phyloP scores from a whole-genome alignment of 306 rosid genomes.

The Myrica gale region DNA sequence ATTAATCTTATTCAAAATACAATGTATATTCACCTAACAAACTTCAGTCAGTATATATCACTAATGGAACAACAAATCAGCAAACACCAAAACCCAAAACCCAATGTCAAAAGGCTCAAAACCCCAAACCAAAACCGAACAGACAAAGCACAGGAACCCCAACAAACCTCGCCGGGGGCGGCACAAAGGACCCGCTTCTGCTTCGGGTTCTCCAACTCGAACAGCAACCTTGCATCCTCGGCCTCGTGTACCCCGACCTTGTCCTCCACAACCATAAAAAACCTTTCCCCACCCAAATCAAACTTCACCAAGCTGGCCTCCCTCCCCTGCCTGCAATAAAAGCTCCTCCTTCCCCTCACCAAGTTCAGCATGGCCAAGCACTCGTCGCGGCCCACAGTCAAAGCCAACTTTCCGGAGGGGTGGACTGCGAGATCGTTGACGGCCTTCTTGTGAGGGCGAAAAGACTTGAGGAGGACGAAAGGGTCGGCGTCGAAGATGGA shows the following conservation, averaged over 20 bases:
- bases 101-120: not conserved
- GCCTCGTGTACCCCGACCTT: constrained; percentile 66
- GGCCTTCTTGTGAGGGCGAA: constrained; percentile 56
- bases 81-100: not conserved
- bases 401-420: constrained; percentile 73
- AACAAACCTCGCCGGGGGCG: constrained; percentile 57
- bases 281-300: constrained; percentile 54
- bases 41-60: not conserved
- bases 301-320: constrained; percentile 66
- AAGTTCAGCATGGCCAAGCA: constrained; percentile 83
- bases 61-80: not conserved
- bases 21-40: not conserved
- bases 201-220: constrained; percentile 47
- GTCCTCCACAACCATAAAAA: constrained; percentile 62
- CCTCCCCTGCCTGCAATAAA: constrained; percentile 56
- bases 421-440: constrained; percentile 80
- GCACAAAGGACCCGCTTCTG: constrained; percentile 58
- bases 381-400: constrained; percentile 69
- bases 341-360: constrained; percentile 76
- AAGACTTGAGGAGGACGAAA: constrained; percentile 70
- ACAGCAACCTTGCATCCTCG: constrained; percentile 72
- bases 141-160: not conserved
- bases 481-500: constrained; percentile 78
- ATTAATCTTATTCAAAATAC: too few species aligned
- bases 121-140: not conserved